phyloP scores from a whole-genome alignment of 2,329 filamentous ascomycete genomes.

The Pseudonectria buxi region DNA sequence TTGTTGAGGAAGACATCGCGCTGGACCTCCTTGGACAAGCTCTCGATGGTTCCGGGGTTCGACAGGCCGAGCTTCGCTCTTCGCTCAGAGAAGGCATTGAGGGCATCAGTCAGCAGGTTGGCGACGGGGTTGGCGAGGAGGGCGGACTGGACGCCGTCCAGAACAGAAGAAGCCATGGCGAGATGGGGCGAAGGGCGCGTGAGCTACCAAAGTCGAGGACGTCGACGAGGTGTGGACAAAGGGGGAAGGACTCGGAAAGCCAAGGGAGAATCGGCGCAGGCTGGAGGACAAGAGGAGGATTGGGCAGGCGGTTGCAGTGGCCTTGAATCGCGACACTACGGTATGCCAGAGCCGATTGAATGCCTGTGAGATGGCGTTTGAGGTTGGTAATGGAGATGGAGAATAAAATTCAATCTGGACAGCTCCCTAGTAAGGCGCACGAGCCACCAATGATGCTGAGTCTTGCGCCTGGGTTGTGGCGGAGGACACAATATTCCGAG shows the following conservation, averaged over 20 bases:
- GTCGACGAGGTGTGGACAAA: constrained; percentile 19
- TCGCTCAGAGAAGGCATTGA: constrained; percentile 75
- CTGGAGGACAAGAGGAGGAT: not conserved
- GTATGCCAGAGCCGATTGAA: constrained; percentile 17
- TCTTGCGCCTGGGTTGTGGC: constrained; percentile 13
- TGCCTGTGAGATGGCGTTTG: constrained; percentile 23
- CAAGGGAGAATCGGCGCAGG: not conserved
- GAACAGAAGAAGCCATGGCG: constrained; percentile 43
- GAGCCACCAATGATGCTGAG: constrained; percentile 23
- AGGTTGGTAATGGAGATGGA: constrained; percentile 20
- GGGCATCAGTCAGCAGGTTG: constrained; percentile 65
- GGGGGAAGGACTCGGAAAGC: constrained; percentile 1
- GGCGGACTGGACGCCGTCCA: constrained; percentile 53
- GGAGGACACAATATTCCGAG: constrained; percentile 14
- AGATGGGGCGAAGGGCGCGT: constrained; percentile 18
- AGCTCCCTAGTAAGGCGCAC: constrained; percentile 23
- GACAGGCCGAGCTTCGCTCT: constrained; percentile 80
- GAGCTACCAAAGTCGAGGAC: constrained; percentile 17
- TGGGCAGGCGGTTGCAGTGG: constrained; percentile 5
- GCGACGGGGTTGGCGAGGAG: constrained; percentile 69
- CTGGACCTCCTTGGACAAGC: constrained; percentile 83
- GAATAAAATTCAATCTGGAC: constrained; percentile 31
- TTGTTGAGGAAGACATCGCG: constrained; percentile 95
- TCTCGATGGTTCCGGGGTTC: constrained; percentile 90
- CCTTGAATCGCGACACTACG: constrained; percentile 17